Evolutionary conservation across 2,329 filamentous ascomycete species (phyloP).

Genomic region (Penicillium sp.): DNA sequence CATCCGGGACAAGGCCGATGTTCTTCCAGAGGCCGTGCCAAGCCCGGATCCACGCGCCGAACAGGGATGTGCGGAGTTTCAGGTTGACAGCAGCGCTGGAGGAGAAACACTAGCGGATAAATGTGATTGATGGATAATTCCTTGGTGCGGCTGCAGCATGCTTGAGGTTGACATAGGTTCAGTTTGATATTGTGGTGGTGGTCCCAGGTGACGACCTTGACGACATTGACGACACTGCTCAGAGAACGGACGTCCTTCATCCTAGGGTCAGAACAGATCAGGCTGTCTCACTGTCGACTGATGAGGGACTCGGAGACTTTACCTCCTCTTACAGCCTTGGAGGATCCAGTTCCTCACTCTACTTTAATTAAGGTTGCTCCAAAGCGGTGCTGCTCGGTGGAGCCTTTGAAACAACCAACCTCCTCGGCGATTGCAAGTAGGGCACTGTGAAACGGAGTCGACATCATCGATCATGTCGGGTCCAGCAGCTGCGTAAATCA

Average conservation of each 20-base stretch:
- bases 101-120: neutral
- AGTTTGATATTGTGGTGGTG: neutral
- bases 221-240: neutral
- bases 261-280: neutral
- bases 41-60: slow-evolving; percentile 26
- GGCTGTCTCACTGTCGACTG: neutral
- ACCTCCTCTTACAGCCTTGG: slow-evolving; percentile 6
- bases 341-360: neutral
- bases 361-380: slow-evolving; percentile 5
- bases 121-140: slow-evolving; percentile 12
- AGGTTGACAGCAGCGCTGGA: slow-evolving; percentile 14
- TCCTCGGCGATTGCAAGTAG: neutral
- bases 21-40: slow-evolving; percentile 21
- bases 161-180: neutral
- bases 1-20: slow-evolving; percentile 17
- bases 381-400: neutral
- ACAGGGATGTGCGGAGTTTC: slow-evolving; percentile 20
- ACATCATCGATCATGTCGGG: neutral
- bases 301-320: slow-evolving; percentile 5
- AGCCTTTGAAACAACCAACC: slow-evolving; percentile 3
- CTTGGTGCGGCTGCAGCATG: neutral
- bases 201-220: neutral
- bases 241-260: neutral
- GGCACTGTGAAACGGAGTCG: neutral
- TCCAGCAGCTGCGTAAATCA: neutral